Conservation (phyloP, 257 asterid genomes). For the Solanum medicagineum region DNA sequence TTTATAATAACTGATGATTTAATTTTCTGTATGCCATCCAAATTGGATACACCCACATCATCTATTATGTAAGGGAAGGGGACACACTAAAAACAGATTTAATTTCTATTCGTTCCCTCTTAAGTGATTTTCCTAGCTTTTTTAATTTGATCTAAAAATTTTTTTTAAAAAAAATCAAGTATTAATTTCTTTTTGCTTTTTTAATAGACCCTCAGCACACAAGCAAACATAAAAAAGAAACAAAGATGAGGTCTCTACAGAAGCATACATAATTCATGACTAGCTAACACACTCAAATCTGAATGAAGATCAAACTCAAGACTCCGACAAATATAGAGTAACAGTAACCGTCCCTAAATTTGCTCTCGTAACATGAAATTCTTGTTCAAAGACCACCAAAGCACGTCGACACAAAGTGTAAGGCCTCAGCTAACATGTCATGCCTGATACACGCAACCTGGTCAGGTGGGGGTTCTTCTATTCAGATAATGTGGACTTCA, state of each 20-base stretch:
- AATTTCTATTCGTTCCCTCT: background rate
- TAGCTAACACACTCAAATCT: background rate
- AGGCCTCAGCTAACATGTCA: background rate
- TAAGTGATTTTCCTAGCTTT: too few relatives aligned
- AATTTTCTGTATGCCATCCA: too few relatives aligned
- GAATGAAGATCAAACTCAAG: background rate
- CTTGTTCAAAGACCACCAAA: background rate
- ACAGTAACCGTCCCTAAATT: background rate
- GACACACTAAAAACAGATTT: too few relatives aligned
- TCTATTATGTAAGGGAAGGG: background rate
- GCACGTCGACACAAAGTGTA: background rate
- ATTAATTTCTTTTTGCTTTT: too few relatives aligned
- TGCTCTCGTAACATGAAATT: background rate
- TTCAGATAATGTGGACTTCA: conserved; percentile 58
- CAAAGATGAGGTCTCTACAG: background rate
- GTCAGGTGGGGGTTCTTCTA: conserved; percentile 1
- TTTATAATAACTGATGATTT: too few relatives aligned
- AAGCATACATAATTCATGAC: background rate
- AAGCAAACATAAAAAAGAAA: background rate
- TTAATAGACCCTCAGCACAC: background rate
- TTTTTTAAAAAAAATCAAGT: too few relatives aligned
- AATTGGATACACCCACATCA: background rate
- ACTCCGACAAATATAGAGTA: background rate
- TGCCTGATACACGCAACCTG: background rate
- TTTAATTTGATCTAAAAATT: background rate